Evolutionary conservation across 164 flowering plant species (phyloP).

Genomic region (Macadamia integrifolia): DNA sequence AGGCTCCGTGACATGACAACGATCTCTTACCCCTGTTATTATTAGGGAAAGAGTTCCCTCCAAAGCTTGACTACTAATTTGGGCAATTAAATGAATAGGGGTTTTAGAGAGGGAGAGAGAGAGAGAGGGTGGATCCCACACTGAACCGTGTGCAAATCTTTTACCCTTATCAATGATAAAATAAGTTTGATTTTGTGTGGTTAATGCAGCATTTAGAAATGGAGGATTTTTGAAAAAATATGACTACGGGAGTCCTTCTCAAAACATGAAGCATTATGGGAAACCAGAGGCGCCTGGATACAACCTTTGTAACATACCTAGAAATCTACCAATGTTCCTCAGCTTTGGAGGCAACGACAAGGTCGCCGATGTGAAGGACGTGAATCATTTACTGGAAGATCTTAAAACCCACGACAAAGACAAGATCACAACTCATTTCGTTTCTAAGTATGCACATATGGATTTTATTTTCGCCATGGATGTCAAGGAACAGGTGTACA

Average conservation of each 20-base stretch:
- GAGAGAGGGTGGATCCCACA: no score
- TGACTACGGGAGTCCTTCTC: slow-evolving; percentile 42
- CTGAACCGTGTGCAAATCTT: no score
- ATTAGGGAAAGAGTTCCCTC: no score
- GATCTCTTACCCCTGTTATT: no score
- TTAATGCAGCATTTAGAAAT: slow-evolving; percentile 11
- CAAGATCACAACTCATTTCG: slow-evolving; percentile 46
- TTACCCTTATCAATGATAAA: no score
- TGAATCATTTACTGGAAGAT: slow-evolving; percentile 34
- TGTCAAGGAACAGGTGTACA: slow-evolving; percentile 63
- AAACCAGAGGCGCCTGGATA: slow-evolving; percentile 61
- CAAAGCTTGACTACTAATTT: no score
- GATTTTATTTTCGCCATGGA: slow-evolving; percentile 58
- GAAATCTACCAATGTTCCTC: slow-evolving; percentile 60
- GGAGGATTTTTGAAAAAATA: slow-evolving; percentile 52
- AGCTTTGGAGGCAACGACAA: slow-evolving; percentile 70
- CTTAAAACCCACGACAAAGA: slow-evolving; percentile 55
- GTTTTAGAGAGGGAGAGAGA: no score
- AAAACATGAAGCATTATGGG: slow-evolving; percentile 45
- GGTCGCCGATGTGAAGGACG: slow-evolving; percentile 64
- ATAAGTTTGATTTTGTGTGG: no score
- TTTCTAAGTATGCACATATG: slow-evolving; percentile 64
- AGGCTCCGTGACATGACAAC: no score
- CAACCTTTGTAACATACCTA: slow-evolving; percentile 59
- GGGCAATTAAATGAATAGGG: no score